Evolutionary conservation across 1,284 basidiomycete species (phyloP), one percentile per base, ranked within the genome.

Genomic region (Coriolopsis trogii): DNA sequence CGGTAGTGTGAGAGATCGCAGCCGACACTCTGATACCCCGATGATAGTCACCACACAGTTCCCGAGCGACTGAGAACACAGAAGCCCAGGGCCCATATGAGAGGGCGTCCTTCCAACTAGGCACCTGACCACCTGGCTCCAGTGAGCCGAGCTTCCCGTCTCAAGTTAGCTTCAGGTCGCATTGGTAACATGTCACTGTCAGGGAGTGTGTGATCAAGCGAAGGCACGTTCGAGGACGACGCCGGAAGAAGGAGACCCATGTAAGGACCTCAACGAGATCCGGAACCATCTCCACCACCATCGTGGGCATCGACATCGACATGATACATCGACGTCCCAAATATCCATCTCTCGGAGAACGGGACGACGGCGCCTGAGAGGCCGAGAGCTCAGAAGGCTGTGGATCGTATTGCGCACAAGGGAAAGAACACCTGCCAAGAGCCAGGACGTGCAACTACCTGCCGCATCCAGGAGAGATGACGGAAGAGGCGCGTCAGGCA

Each of bases 231-330:
- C n/a, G n/a, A n/a, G n/a, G n/a, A n/a, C n/a, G n/a, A n/a, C n/a
- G n/a, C n/a, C n/a, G n/a, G 26, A 16, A 29, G 21, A 48, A 37
- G 18, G 12, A 21, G 44, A 24, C 30, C 33, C 4, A 15, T 18
- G 38, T 41, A 31, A 31, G 30, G 16, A 16, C n/a, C 31, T 33
- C 21, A 21, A 41, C n/a, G 23, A 34, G 46, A 41, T 42, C 47
- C 47, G 31, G 25, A 34, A 36, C 40, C 25, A 15, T 37, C 47
- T 49, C 40, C 47, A 49, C 41, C 41, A 28, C 28, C 39, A n/a
- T n/a, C n/a, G n/a, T n/a, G n/a, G n/a, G n/a, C n/a, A n/a, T 26
- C 41, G 41, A 30, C 29, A 31, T 18, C 13, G 26, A n/a, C 25
- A 29, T 16, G 9, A 10, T 23, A 31, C 21, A 37, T 37, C n/a